A percentile compares a stretch with the other conserved stretches of the same genome.
Conservation (phyloP, 352 stramenopile species). For the Achlya hypogyna region DNA sequence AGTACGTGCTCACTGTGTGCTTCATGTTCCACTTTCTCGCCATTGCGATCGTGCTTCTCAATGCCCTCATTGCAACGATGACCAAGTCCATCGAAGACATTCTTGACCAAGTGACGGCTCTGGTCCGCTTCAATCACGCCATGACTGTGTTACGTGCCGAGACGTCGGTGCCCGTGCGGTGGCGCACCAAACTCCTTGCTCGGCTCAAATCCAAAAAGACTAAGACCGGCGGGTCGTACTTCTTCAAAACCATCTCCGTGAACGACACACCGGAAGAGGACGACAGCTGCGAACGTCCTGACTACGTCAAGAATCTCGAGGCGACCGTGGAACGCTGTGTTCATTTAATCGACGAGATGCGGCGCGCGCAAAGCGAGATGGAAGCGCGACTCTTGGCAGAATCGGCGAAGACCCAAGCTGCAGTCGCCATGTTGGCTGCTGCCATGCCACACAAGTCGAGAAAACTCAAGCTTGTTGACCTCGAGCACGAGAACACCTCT, state of each 20-base stretch:
- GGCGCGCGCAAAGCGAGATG: neutral
- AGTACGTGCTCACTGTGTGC: neutral
- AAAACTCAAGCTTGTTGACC: neutral
- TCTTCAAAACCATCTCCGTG: slow-evolving; percentile 3
- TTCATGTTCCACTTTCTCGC: slow-evolving; percentile 12
- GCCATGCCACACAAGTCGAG: neutral
- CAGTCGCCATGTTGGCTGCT: neutral
- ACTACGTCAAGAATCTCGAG: neutral
- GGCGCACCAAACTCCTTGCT: neutral
- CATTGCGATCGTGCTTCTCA: slow-evolving; percentile 9
- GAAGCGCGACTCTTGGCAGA: neutral
- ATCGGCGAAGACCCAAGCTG: neutral
- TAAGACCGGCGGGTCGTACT: neutral
- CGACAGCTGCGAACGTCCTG: neutral
- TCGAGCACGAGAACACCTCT: too few species aligned
- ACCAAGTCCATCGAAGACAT: neutral
- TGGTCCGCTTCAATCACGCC: slow-evolving; percentile 11
- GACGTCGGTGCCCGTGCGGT: neutral
- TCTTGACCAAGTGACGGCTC: neutral
- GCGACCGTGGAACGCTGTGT: neutral
- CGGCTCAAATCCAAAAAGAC: neutral
- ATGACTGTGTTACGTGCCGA: neutral
- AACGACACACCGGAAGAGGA: neutral
- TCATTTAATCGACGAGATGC: neutral
- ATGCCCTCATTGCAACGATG: slow-evolving; percentile 5